These are phyloP conservation scores for Sphagnum magellanicum DNA, from an alignment of 228 moss, liverwort and hornwort genomes.

Conservation along the genomic window DNA sequence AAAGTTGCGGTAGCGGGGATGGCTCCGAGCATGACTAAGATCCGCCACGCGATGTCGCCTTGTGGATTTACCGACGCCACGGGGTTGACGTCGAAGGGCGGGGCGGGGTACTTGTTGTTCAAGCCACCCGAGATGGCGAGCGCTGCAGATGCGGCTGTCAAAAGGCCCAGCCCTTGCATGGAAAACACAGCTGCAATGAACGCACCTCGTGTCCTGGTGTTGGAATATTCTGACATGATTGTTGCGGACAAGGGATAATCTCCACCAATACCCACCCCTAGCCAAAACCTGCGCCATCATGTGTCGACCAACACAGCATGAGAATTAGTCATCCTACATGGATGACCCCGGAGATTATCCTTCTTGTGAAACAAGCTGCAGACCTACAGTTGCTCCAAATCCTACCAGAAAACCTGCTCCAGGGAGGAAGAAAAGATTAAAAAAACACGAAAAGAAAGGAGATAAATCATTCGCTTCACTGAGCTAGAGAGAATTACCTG, in stretches of 20 bases:
- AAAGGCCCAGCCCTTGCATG: conserved; percentile 8
- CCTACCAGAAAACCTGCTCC: no score
- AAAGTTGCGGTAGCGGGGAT: conserved; percentile 20
- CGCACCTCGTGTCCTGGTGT: conserved; percentile 8
- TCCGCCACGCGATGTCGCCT: conserved; percentile 29
- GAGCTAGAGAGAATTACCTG: no score
- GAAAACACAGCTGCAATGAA: conserved; percentile 10
- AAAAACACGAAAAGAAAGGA: no score
- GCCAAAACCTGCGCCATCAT: conserved; percentile 3
- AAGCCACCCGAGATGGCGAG: conserved; percentile 3
- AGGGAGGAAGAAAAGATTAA: no score
- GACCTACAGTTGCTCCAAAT: no score
- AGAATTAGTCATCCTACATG: no score
- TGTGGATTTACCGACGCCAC: conserved; percentile 2
- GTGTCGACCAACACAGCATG: no score
- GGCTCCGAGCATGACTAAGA: conserved; percentile 20
- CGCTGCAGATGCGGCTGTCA: not conserved
- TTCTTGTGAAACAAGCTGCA: no score
- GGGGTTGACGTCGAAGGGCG: not conserved
- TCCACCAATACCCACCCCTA: conserved; percentile 8
- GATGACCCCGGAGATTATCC: no score
- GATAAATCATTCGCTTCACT: no score
- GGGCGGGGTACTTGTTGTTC: not conserved
- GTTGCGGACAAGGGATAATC: conserved; percentile 11
- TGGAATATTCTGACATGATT: conserved; percentile 10